Conservation (phyloP, 1,284 basidiomycete genomes). For the Rhodotorula glutinis region DNA sequence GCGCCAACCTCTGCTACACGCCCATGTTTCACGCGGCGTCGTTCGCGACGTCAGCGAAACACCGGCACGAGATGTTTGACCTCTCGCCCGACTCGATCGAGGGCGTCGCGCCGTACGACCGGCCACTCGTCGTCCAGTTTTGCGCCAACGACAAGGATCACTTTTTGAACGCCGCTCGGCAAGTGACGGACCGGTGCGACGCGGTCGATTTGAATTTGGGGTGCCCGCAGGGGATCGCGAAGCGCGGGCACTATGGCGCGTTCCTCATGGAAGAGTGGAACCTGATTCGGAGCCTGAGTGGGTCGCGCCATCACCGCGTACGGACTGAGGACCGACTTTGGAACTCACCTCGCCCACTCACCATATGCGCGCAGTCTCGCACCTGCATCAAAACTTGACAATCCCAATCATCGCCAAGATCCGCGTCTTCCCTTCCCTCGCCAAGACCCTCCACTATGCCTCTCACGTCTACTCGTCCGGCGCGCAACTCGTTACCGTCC, state of each 20-base stretch:
- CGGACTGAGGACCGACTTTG: not conserved
- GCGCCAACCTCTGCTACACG: conserved; percentile 78
- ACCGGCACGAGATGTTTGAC: conserved; percentile 67
- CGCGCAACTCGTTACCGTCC: conserved; percentile 91
- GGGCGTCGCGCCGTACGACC: conserved; percentile 60
- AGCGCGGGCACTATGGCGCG: conserved; percentile 78
- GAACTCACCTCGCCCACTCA: not conserved
- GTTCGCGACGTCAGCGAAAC: conserved; percentile 61
- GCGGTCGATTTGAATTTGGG: conserved; percentile 94
- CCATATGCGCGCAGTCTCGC: conserved; percentile 61
- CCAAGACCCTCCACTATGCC: conserved; percentile 88
- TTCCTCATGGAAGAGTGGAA: conserved; percentile 96
- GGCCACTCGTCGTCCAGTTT: conserved; percentile 88
- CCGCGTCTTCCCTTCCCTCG: conserved; percentile 78
- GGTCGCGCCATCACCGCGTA: conserved; percentile 45
- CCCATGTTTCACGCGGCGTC: conserved; percentile 98
- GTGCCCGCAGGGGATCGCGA: conserved; percentile 94
- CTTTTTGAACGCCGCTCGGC: conserved; percentile 68
- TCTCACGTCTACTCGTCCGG: conserved; percentile 91
- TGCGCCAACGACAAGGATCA: conserved; percentile 83
- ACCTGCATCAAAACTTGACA: conserved; percentile 72
- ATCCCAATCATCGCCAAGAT: conserved; percentile 96
- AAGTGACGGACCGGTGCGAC: conserved; percentile 68
- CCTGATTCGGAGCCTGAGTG: conserved; percentile 72
- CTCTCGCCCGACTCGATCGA: conserved; percentile 62